phyloP scores from a whole-genome alignment of 257 asterid genomes.

The Fraxinus excelsior region DNA sequence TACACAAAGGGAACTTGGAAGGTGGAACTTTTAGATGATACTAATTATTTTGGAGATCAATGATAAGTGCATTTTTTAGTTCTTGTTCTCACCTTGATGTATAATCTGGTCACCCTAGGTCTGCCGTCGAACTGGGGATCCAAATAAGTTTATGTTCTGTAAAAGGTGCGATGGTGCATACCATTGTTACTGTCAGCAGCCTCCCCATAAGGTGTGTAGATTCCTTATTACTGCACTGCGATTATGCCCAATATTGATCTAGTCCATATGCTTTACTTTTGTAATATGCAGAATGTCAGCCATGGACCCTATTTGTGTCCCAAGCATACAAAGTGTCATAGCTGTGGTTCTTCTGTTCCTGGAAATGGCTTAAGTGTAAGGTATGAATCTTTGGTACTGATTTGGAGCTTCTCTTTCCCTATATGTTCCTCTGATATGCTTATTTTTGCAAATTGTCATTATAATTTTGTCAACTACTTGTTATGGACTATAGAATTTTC shows the following conservation, averaged over 20 bases:
- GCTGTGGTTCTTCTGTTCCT: slow-evolving; percentile 89
- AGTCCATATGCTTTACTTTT: slow-evolving; percentile 30
- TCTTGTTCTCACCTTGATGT: slow-evolving; percentile 14
- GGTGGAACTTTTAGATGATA: not conserved
- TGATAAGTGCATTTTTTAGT: not conserved
- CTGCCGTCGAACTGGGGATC: slow-evolving; percentile 91
- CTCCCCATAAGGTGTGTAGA: slow-evolving; percentile 85
- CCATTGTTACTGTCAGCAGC: slow-evolving; percentile 97
- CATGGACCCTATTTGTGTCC: slow-evolving; percentile 96
- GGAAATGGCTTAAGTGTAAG: slow-evolving; percentile 96
- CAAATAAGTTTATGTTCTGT: slow-evolving; percentile 91
- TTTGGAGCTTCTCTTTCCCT: slow-evolving; percentile 12
- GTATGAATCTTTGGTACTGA: slow-evolving; percentile 41
- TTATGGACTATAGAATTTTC: slow-evolving; percentile 5
- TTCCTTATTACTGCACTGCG: slow-evolving; percentile 10
- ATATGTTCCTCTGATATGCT: not conserved
- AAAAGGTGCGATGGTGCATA: slow-evolving; percentile 94
- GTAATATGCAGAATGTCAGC: slow-evolving; percentile 70
- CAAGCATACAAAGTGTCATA: slow-evolving; percentile 92
- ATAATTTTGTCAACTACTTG: not conserved
- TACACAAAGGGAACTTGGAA: slow-evolving; percentile 8
- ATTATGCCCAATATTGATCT: slow-evolving; percentile 12
- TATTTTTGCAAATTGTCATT: not conserved
- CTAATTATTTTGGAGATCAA: slow-evolving; percentile 17
- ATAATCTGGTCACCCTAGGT: slow-evolving; percentile 48